phyloP scores from a whole-genome alignment of 139 green algal species.

The Chlorella sp. region DNA sequence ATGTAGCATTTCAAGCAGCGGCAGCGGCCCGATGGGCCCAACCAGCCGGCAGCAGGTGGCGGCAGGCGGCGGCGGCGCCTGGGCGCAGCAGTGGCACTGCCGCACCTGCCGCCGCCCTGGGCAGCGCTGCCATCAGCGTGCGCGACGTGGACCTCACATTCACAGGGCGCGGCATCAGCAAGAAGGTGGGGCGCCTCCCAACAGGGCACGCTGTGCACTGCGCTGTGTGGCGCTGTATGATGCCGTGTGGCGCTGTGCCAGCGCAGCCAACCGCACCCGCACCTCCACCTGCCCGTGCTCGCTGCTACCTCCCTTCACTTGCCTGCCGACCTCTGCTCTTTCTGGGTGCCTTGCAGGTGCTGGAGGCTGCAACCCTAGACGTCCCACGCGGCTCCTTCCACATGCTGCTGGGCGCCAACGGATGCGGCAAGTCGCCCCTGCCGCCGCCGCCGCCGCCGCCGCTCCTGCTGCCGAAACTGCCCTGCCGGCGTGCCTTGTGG shows the following conservation, averaged over 20 bases:
- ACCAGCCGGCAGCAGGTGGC: no score
- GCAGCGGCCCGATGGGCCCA: no score
- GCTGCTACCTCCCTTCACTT: neutral
- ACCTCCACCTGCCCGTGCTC: neutral
- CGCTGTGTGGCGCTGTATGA: no score
- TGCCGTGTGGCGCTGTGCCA: no score
- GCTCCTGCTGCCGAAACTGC: neutral
- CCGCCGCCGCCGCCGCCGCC: no score
- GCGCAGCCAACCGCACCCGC: no score
- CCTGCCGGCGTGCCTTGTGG: neutral
- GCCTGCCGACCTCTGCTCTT: neutral
- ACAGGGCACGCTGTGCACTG: no score
- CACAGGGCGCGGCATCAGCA: conserved; percentile 8
- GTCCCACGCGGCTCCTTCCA: conserved; percentile 81
- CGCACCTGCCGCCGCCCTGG: neutral
- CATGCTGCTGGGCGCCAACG: conserved; percentile 95
- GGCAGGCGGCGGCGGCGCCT: no score
- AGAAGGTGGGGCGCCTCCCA: neutral
- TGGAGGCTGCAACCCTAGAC: conserved; percentile 19
- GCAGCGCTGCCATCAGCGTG: conserved; percentile 32
- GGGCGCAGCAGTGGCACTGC: neutral
- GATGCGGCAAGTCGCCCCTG: conserved; percentile 57
- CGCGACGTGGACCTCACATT: conserved; percentile 28
- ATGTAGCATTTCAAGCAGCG: no score
- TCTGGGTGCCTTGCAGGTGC: neutral